These are phyloP conservation scores for Areca catechu DNA, from an alignment of 176 grass and related monocot genomes.

Conservation along the genomic window DNA sequence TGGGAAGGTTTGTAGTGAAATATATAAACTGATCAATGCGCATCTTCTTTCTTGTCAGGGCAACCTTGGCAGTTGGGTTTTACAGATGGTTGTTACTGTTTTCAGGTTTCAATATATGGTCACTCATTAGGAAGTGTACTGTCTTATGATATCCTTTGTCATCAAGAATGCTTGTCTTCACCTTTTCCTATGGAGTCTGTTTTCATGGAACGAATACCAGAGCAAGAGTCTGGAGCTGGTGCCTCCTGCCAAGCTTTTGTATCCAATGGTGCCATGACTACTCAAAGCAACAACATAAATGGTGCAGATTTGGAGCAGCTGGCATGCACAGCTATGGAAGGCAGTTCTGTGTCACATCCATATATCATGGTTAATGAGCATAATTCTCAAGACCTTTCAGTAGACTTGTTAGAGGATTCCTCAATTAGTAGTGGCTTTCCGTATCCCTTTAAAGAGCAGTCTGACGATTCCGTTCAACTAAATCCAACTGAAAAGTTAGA, in stretches of 20 bases:
- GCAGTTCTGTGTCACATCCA: conserved; percentile 18
- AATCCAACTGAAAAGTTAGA: not conserved
- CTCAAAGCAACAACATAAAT: conserved; percentile 6
- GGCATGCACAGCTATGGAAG: conserved; percentile 2
- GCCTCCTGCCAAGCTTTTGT: not conserved
- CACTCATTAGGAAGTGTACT: conserved; percentile 96
- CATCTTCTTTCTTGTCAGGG: not conserved
- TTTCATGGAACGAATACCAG: conserved; percentile 29
- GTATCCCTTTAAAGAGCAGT: not conserved
- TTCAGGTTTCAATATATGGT: conserved; percentile 83
- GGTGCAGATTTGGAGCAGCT: conserved; percentile 9
- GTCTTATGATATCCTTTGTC: conserved; percentile 96
- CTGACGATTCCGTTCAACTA: not conserved
- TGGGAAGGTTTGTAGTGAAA: conserved; percentile 55
- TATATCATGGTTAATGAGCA: conserved; percentile 22
- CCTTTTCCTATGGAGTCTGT: conserved; percentile 48
- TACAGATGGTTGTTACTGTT: too few species aligned
- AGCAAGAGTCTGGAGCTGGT: conserved; percentile 30
- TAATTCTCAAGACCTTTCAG: conserved; percentile 7
- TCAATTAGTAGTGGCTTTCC: conserved; percentile 14
- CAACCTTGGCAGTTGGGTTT: not conserved
- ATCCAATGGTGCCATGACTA: conserved; percentile 13
- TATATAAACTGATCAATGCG: too few species aligned
- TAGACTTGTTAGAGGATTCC: conserved; percentile 12
- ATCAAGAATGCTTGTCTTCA: conserved; percentile 62